Base-by-base conservation (phyloP, 1,284 basidiomycete genomes). In the Fomes fomentarius region DNA sequence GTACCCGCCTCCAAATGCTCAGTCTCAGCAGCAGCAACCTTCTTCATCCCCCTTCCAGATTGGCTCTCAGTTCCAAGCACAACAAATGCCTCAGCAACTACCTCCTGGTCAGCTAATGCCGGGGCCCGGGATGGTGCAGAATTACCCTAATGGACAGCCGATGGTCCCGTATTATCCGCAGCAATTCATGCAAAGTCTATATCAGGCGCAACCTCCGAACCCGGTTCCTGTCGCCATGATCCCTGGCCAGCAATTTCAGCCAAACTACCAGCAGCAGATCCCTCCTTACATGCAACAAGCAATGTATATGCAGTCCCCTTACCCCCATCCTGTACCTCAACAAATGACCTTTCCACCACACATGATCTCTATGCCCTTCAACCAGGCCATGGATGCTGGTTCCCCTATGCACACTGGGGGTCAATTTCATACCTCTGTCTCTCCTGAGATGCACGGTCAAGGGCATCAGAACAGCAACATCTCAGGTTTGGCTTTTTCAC, bases 401-500 rank as follows among this genome's bases (percentile, higher is more conserved):
- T 40, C 42, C 11, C 33, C 50, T 1, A 25, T 35, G 9, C 31
- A 26, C 8, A 28, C n/a, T n/a, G n/a, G 28, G 10, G 47, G 46
- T 19, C 54, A 40, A 11, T 35, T 28, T 1, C 44, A 38, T 8
- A 34, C 26, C 4, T 49, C 54, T 21, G 40, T 33, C 4, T 40
- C 50, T n/a, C 57, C 54, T 1, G 51, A 45, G 5, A 33, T 19
- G 11, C 49, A 39, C 15, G 19, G 35, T 17, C 50, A 41, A 17
- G 26, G 14, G 22, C 22, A 11, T 15, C 31, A 34, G 24, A 37
- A 53, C n/a, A 33, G 54, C 22, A 53, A 37, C 15, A 24, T 54
- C 14, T 51, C 58, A 33, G 54, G 58, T 60, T 0, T 8, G 58
- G n/a, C n/a, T n/a, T n/a, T n/a, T n/a, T n/a, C n/a, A n/a, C n/a